Evolutionary conservation across 768 basidiomycete genomes (phyloP).

Genomic region (Kwoniella dendrophila): DNA sequence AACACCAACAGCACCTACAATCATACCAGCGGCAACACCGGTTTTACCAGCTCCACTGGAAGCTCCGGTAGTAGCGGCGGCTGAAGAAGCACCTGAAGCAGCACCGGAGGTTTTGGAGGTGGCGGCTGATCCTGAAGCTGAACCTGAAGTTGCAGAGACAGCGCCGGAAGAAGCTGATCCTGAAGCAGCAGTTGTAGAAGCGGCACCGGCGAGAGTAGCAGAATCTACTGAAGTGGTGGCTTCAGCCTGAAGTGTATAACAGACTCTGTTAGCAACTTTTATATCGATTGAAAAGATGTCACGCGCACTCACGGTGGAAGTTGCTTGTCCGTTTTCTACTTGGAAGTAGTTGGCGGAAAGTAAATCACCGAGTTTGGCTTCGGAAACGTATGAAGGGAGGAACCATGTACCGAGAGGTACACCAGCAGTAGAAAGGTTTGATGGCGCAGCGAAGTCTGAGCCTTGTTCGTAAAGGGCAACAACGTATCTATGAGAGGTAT

Average conservation of each 20-base stretch:
- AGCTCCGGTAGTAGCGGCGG: constrained; percentile 19
- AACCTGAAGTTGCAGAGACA: constrained; percentile 26
- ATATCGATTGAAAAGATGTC: neutral
- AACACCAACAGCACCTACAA: constrained; percentile 42
- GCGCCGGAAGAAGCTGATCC: constrained; percentile 28
- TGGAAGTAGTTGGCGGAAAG: constrained; percentile 74
- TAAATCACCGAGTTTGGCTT: constrained; percentile 64
- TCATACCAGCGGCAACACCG: constrained; percentile 32
- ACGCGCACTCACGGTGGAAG: constrained; percentile 58
- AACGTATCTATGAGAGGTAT: constrained; percentile 62
- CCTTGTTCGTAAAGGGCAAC: constrained; percentile 70
- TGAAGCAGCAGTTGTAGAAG: constrained; percentile 31
- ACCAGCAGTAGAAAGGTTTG: constrained; percentile 62
- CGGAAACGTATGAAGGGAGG: constrained; percentile 64
- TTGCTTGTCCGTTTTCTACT: constrained; percentile 70
- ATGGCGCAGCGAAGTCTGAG: constrained; percentile 65
- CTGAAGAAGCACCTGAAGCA: constrained; percentile 21
- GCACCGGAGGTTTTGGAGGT: constrained; percentile 25
- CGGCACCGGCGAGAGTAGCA: constrained; percentile 61
- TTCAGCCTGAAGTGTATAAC: constrained; percentile 15
- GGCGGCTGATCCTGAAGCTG: constrained; percentile 31
- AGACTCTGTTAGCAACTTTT: neutral
- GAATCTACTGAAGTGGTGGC: constrained; percentile 69
- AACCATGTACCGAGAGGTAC: constrained; percentile 64
- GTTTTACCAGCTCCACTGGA: constrained; percentile 25